Evolutionary conservation across 2,329 filamentous ascomycete genomes (phyloP), one percentile per base, ranked within the genome.

Genomic region (Colletotrichum sp.): DNA sequence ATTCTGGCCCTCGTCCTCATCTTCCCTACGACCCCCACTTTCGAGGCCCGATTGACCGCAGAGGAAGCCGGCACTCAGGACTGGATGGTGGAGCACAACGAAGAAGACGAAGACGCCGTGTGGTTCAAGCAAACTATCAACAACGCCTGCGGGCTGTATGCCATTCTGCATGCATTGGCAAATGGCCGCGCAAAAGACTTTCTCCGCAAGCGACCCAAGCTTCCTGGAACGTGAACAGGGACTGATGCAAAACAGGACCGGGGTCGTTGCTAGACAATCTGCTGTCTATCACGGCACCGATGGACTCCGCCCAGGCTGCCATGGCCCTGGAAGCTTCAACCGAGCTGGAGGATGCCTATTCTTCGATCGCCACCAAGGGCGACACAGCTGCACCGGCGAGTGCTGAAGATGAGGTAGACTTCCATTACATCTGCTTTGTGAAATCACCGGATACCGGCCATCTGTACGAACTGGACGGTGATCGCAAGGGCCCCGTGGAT

Each of bases 81-180:
- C 22, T 80, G 81, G 74, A 62, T 62, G 44, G 70, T 76, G 2
- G 68, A 30, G 22, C 71, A 73, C 13, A 24, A 62, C 32, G 92
- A 92, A 2, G 83, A 88, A 6, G 80, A 83, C 2, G 92, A 94
- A 77, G 88, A 90, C n/a, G 91, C 93, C 0, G 83, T 93, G n/a
- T 95, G 93, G 93, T 94, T 93, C 84, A 92, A 91, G 80, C 93
- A 95, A 81, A 95, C 92, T 0, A 95, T 95, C 80, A 88, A 92
- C 77, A 94, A 95, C 80, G 92, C 93, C 3, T 95, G 93, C 80
- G 93, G 93, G 0, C 85, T 95, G 24, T 94, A 94, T 80, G 93
- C 89, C 0, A 85, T 95, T 2, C 82, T 95, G 3, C 93, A 95
- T 82, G 90, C 89, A 5, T 86, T 93, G 3, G 88, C 87, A 63